These are phyloP conservation scores for Brachypodium distachyon DNA, from an alignment of 202 grass and related monocot species.

Conservation along the genomic window DNA sequence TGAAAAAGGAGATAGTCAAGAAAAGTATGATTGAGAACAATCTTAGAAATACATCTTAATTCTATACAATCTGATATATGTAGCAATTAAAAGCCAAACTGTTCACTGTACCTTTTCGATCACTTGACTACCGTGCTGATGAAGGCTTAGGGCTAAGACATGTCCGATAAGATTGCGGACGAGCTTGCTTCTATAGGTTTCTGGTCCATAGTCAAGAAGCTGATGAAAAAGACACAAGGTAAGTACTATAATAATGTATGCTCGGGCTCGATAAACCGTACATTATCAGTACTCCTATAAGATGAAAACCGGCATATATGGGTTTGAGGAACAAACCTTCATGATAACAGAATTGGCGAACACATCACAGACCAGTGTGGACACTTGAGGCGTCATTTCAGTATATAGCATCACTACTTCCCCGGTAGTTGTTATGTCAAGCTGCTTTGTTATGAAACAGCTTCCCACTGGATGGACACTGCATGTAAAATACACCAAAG, in stretches of 20 bases:
- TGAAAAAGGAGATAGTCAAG: background rate
- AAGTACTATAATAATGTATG: background rate
- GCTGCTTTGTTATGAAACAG: no score
- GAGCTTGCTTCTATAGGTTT: conserved; percentile 27
- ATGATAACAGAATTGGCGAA: no score
- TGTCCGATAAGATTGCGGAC: conserved; percentile 29
- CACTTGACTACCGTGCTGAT: conserved; percentile 41
- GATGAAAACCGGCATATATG: background rate
- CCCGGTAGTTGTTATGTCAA: no score
- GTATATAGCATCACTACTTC: no score
- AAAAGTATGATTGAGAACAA: background rate
- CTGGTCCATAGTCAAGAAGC: conserved; percentile 54
- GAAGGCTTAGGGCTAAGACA: conserved; percentile 36
- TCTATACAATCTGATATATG: background rate
- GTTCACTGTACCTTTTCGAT: conserved; percentile 48
- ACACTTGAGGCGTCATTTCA: no score
- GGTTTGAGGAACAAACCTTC: conserved; percentile 16
- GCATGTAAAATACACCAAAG: no score
- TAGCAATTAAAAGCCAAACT: background rate
- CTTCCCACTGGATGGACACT: no score
- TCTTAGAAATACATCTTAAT: background rate
- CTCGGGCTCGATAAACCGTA: background rate
- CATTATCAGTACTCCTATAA: background rate
- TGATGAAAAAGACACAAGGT: background rate
- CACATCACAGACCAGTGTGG: no score